phyloP scores from a whole-genome alignment of 805 yeast species.

The Wickerhamomyces xylosicus region DNA sequence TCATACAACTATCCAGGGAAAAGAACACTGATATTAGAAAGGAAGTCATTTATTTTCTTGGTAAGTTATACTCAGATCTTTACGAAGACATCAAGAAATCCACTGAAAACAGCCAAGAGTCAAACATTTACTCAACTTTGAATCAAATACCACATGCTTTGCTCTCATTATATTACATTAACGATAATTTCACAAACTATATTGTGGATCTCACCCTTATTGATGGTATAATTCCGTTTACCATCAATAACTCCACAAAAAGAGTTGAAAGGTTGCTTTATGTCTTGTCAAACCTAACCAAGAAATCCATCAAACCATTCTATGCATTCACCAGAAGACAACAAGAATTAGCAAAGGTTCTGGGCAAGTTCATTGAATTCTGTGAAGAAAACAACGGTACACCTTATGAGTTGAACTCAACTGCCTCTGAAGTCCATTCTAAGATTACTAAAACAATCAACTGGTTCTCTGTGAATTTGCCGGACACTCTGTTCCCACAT shows the following conservation, averaged over 20 bases:
- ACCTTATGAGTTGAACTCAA: conserved; percentile 5
- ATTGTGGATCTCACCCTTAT: conserved; percentile 52
- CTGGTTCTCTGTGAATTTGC: conserved; percentile 52
- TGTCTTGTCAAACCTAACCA: conserved; percentile 38
- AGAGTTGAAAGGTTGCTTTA: conserved; percentile 46
- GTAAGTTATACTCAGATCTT: conserved; percentile 43
- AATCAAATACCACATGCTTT: conserved; percentile 51
- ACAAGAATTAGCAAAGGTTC: conserved; percentile 41
- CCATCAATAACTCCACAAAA: conserved; percentile 25
- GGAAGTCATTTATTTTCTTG: conserved; percentile 42
- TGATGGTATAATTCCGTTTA: conserved; percentile 52
- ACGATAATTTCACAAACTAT: conserved; percentile 55
- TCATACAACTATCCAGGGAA: conserved; percentile 63
- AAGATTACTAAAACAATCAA: conserved; percentile 45
- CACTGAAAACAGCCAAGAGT: not conserved
- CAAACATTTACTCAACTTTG: not conserved
- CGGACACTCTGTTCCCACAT: conserved; percentile 39
- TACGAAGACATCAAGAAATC: conserved; percentile 18
- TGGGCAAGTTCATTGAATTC: conserved; percentile 37
- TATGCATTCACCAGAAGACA: conserved; percentile 64
- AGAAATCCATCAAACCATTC: conserved; percentile 53
- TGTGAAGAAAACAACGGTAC: conserved; percentile 34
- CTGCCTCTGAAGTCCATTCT: conserved; percentile 14
- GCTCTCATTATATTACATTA: conserved; percentile 60
- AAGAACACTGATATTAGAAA: conserved; percentile 55